These are phyloP conservation scores for Xylaria sp. DNA, from an alignment of 2,329 filamentous ascomycete genomes.

Conservation along the genomic window DNA sequence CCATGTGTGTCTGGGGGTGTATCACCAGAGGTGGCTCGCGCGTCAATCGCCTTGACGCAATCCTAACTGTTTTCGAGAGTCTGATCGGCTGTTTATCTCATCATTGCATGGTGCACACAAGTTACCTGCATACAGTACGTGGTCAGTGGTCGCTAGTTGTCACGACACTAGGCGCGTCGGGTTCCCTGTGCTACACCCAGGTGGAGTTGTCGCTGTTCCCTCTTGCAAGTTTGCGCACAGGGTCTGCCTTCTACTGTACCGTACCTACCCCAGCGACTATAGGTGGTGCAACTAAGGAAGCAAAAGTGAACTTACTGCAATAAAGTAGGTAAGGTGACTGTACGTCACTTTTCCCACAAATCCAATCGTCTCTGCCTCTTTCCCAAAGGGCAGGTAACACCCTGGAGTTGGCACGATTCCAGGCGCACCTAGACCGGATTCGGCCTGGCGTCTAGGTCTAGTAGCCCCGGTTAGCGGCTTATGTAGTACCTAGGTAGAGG, in stretches of 20 bases:
- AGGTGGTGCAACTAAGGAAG: neutral
- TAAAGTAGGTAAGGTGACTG: neutral
- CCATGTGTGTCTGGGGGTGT: neutral
- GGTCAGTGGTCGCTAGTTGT: conserved; percentile 1
- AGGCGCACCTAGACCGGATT: conserved; percentile 14
- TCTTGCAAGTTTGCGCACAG: neutral
- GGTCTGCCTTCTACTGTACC: neutral
- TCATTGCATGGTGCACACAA: neutral
- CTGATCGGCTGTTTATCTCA: conserved; percentile 1
- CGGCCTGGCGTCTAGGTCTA: conserved; percentile 5
- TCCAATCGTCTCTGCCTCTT: neutral
- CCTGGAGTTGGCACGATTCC: neutral
- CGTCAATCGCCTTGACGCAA: conserved; percentile 12
- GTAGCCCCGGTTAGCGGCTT: conserved; percentile 9
- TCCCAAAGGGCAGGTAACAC: neutral
- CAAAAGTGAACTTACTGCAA: neutral
- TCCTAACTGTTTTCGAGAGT: neutral
- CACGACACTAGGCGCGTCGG: conserved; percentile 9
- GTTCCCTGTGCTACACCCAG: conserved; percentile 1
- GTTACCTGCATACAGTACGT: neutral
- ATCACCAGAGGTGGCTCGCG: conserved; percentile 13
- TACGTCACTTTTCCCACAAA: conserved; percentile 10
- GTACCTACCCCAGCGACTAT: neutral
- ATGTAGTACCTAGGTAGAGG: neutral
- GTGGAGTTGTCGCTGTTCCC: neutral